Evolutionary conservation across 768 basidiomycete genomes (phyloP), one percentile per base, ranked within the genome.

Genomic region (Suillus paluster): DNA sequence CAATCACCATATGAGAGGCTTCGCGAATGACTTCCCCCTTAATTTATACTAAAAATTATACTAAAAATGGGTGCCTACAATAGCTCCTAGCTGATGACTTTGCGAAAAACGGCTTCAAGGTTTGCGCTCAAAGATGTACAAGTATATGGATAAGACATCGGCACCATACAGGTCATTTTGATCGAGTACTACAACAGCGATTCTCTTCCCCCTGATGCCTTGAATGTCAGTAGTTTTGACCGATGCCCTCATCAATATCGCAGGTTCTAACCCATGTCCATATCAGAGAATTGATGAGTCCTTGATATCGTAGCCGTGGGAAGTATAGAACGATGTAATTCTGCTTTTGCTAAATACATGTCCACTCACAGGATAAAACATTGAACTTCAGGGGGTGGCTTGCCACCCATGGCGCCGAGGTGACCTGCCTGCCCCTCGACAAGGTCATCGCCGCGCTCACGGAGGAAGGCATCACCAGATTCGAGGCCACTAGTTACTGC

Each of bases 401-500:
- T n/a, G n/a, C n/a, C n/a, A n/a, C n/a, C n/a, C n/a, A n/a, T n/a
- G n/a, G n/a, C n/a, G n/a, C n/a, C n/a, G n/a, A n/a, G n/a, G n/a
- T n/a, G n/a, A n/a, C n/a, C n/a, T n/a, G n/a, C n/a, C n/a, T n/a
- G n/a, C n/a, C n/a, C n/a, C n/a, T n/a, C n/a, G n/a, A n/a, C n/a
- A n/a, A n/a, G n/a, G n/a, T n/a, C n/a, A n/a, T n/a, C n/a, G n/a
- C n/a, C n/a, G n/a, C n/a, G n/a, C n/a, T n/a, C n/a, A n/a, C n/a
- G n/a, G n/a, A n/a, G n/a, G n/a, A 83, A 63, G 91, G 90, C 3
- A 77, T 92, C 23, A 85, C 78, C 1, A 70, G 70, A 7, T 81
- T 92, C 62, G 88, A 77, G 0, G 85, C 86, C 0, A 82, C 83
- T 4, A 89, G 89, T 4, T 91, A 86, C 78, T 93, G 91, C 77